A percentile compares a stretch with the other conserved stretches of the same genome.
phyloP scores from a whole-genome alignment of 306 rosid species.

The Medicago lupulina region DNA sequence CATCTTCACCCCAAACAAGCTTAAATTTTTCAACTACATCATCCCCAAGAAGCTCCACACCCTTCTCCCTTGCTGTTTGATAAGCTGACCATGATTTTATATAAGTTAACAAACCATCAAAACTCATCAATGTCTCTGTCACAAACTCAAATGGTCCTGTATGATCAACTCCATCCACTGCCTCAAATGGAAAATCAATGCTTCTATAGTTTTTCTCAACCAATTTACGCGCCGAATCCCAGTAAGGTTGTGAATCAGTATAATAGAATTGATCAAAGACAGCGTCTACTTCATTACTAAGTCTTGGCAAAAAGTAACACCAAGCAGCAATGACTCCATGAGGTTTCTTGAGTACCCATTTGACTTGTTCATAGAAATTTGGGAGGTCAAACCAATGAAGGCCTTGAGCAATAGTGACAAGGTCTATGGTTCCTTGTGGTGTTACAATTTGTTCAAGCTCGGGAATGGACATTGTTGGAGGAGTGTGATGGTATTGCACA shows the following conservation, averaged over 20 bases:
- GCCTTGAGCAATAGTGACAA: slow-evolving; percentile 76
- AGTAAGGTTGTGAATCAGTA: slow-evolving; percentile 44
- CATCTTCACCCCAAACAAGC: slow-evolving; percentile 68
- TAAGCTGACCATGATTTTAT: slow-evolving; percentile 79
- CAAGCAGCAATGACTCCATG: slow-evolving; percentile 76
- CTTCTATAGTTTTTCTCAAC: slow-evolving; percentile 58
- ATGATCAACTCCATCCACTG: slow-evolving; percentile 56
- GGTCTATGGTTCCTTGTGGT: slow-evolving; percentile 57
- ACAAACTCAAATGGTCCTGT: slow-evolving; percentile 78
- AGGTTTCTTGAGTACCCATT: slow-evolving; percentile 70
- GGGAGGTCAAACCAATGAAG: slow-evolving; percentile 79
- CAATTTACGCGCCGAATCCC: slow-evolving; percentile 59
- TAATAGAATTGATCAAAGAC: slow-evolving; percentile 47
- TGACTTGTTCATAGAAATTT: slow-evolving; percentile 64
- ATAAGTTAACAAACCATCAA: slow-evolving; percentile 57
- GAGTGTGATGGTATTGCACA: slow-evolving; percentile 60
- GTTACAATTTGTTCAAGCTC: slow-evolving; percentile 62
- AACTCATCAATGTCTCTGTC: slow-evolving; percentile 54
- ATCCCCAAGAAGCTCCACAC: slow-evolving; percentile 66
- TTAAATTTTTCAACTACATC: slow-evolving; percentile 54
- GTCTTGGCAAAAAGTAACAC: slow-evolving; percentile 68
- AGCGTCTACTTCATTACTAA: slow-evolving; percentile 47
- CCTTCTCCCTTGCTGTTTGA: slow-evolving; percentile 71
- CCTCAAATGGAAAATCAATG: slow-evolving; percentile 79
- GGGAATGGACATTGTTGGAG: slow-evolving; percentile 53